Conservation (phyloP, 108 stramenopile genomes). For the Aurantiochytrium sp. region DNA sequence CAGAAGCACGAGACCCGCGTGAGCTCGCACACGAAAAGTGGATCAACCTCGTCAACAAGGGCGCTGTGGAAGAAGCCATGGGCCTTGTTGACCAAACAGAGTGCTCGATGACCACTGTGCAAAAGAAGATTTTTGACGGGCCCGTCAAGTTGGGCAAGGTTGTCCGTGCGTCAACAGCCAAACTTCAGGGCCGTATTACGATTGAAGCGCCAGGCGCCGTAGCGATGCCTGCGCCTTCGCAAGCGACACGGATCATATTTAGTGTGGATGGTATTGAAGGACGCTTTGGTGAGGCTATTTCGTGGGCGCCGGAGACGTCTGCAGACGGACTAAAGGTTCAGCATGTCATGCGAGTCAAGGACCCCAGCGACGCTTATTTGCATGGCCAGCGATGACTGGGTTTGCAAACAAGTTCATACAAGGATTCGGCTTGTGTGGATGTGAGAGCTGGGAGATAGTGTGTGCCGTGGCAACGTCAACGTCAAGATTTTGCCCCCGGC, state of each 20-base stretch:
- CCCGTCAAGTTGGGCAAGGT: neutral
- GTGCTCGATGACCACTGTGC: neutral
- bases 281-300: neutral
- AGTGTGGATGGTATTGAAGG: neutral
- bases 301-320: neutral
- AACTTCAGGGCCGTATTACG: neutral
- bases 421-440: too few relatives aligned
- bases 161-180: neutral
- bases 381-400: neutral
- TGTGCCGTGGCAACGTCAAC: too few relatives aligned
- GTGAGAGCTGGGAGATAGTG: too few relatives aligned
- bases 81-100: neutral
- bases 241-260: neutral
- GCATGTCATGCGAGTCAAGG: neutral
- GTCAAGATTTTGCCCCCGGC: too few relatives aligned
- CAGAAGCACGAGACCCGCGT: neutral
- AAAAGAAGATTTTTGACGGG: neutral
- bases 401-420: too few relatives aligned
- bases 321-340: neutral
- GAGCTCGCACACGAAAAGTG: neutral
- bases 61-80: neutral
- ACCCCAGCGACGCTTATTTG: neutral
- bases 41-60: neutral
- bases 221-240: neutral
- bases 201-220: neutral